Evolutionary conservation across 2,329 filamentous ascomycete genomes (phyloP).

Genomic region (Fusarium sp.): DNA sequence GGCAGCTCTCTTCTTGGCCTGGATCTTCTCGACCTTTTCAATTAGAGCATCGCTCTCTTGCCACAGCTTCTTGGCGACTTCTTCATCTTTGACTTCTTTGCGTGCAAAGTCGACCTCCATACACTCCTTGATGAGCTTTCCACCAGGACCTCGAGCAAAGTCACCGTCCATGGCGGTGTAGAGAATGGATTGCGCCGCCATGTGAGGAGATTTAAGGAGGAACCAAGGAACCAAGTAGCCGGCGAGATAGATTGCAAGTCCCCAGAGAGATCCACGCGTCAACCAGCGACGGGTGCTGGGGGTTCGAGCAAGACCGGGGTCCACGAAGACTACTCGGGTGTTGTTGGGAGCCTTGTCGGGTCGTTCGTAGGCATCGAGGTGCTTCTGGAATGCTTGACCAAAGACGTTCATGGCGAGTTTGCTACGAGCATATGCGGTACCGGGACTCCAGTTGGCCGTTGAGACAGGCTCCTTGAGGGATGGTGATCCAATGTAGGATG

Average conservation of each 20-base stretch:
- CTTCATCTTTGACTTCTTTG: slow-evolving; percentile 80
- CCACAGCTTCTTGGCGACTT: slow-evolving; percentile 86
- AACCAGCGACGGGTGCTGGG: slow-evolving; percentile 90
- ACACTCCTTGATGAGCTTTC: slow-evolving; percentile 88
- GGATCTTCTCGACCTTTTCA: slow-evolving; percentile 75
- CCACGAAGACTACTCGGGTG: slow-evolving; percentile 83
- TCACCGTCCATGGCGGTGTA: slow-evolving; percentile 85
- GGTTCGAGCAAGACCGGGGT: slow-evolving; percentile 86
- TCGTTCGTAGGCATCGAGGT: slow-evolving; percentile 83
- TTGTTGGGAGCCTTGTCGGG: slow-evolving; percentile 87
- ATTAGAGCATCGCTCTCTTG: slow-evolving; percentile 87
- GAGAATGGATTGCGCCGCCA: slow-evolving; percentile 88
- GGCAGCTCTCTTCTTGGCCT: slow-evolving; percentile 65
- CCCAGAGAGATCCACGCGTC: slow-evolving; percentile 83
- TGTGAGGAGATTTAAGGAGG: slow-evolving; percentile 82
- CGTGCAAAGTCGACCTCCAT: slow-evolving; percentile 77
- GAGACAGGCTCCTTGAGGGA: slow-evolving; percentile 66
- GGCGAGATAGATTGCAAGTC: slow-evolving; percentile 78
- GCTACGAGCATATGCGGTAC: slow-evolving; percentile 70
- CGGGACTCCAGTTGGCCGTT: slow-evolving; percentile 63
- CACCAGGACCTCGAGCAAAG: slow-evolving; percentile 72
- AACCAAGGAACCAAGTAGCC: slow-evolving; percentile 88
- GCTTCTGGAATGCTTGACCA: slow-evolving; percentile 90
- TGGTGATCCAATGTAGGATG: slow-evolving; percentile 84
- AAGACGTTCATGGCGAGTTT: slow-evolving; percentile 89